Base-by-base conservation (phyloP, 257 asterid genomes). In the Salvia splendens region DNA sequence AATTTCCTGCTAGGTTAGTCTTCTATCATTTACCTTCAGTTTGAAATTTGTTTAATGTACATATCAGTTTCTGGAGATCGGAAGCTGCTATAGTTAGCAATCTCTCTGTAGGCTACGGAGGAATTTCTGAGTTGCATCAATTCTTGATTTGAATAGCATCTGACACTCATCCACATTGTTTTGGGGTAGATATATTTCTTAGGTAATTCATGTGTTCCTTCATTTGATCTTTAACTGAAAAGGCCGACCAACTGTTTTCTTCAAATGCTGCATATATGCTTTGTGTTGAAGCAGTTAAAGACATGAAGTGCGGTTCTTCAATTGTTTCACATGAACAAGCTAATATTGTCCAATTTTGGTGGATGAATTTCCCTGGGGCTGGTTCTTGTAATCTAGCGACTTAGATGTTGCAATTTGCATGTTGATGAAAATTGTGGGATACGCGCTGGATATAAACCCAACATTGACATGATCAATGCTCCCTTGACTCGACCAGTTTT, bases 1-100 rank as follows among this genome's bases (percentile, higher is more conserved):
- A 87, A 82, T 94, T 91, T 73, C 99, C 98, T 73, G 81, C 96
- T 47, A 82, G 99, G 99, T 94, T 78, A 77, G 96, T 85, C 53
- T 49, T 60, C 67, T 67, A 8, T 33, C 57, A 11, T 33, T 49
- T 70, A 17, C 38, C 49, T 70, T 69, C 65, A 15, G 38, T 70
- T 17, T 24, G 46, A 30, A 43, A 56, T 9, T 20, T 46, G 20
- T 33, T 24, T 24, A 24, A 2, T 24, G 45, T 48, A 35, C 8
- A 10, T 11, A 43, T 43, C 24, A 52, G 16, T 32, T 51, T 70
- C 41, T 61, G 59, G 57, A 54, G 33, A 54, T 75, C 45, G 7
- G 42, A 54, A 47, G 57, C 50, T 66, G 32, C 12, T 41, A 42
- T 74, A 8, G 8, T 17, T 28, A 40, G 64, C 32, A 63, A 57